Base-by-base conservation (phyloP, 345 rosid species). In the Odontarrhena argentea region DNA sequence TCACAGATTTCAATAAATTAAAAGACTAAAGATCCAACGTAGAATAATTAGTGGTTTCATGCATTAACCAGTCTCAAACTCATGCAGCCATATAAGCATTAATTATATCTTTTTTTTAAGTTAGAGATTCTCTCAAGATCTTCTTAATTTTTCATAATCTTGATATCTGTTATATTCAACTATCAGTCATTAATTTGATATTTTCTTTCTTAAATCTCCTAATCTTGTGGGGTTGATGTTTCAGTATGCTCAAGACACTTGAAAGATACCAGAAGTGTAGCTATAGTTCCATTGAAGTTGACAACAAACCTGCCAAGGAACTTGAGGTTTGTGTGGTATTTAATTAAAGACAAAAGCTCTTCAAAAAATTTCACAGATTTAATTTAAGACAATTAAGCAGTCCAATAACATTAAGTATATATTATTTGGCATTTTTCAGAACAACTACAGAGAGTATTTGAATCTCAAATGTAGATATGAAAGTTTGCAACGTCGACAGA, bases 261-360 rank as follows among this genome's bases (percentile, higher is more conserved):
- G 98, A 93, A 82, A 90, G 97, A 87, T 93, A 93, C 82, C 95
- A 93, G 68, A 93, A 93, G 69, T 87, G 96, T 70, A 93, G 84
- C 83, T 90, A 90, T 79, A 97, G 94, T 18, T 75, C 93, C 14
- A 83, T 85, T 58, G 96, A 91, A 83, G 90, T 83, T 35, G 65
- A 68, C 60, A 88, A 70, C 77, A 94, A 79, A 74, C 97, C 99
- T 55, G 82, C 83, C 30, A 91, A 89, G 71, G 99, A 94, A 65
- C 88, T 94, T 13, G 96, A 94, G 96, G 99, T 90, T 67, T 7
- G 9, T 18, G 22, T 18, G 22, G 22, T 18, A 18, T 18, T 18
- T 18, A 18, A 18, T 15, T 15, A 37, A 26, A 18, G 13, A 50
- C 36, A 18, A 49, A 49, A 22, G 18, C 24, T 9, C 22, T 18